These are phyloP conservation scores for Diaporthe longicolla DNA, from an alignment of 2,329 filamentous ascomycete species.

Conservation along the genomic window DNA sequence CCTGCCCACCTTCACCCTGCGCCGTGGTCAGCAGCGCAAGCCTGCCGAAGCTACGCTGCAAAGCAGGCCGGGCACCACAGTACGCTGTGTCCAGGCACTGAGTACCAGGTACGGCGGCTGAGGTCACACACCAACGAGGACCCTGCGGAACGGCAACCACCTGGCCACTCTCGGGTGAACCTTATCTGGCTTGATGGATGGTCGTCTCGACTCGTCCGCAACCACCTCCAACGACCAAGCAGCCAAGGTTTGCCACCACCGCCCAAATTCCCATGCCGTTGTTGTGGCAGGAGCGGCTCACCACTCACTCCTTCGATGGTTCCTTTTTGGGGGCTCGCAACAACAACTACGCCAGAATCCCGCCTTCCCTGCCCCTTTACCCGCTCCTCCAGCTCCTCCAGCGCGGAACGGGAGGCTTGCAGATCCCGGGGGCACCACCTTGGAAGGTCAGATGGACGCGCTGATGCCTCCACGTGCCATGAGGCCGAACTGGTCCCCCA, in stretches of 20 bases:
- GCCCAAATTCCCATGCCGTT: background rate
- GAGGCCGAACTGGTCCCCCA: slow-evolving; percentile 2
- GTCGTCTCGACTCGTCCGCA: slow-evolving; percentile 23
- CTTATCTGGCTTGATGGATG: slow-evolving; percentile 14
- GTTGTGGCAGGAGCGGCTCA: background rate
- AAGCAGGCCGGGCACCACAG: background rate
- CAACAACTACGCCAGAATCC: background rate
- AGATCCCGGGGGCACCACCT: slow-evolving; percentile 8
- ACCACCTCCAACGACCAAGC: background rate
- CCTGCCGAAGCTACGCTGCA: background rate
- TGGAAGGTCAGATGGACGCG: slow-evolving; percentile 20
- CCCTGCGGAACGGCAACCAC: slow-evolving; percentile 19
- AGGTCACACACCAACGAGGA: slow-evolving; percentile 16
- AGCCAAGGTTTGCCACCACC: background rate
- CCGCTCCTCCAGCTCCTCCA: slow-evolving; percentile 22
- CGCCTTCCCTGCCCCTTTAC: background rate
- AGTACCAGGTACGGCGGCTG: background rate
- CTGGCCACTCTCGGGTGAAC: slow-evolving; percentile 17
- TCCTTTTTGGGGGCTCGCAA: background rate
- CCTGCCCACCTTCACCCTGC: too few species aligned
- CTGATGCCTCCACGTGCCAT: slow-evolving; percentile 2
- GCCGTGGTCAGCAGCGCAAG: slow-evolving; percentile 1
- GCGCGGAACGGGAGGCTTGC: slow-evolving; percentile 25
- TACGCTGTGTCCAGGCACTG: background rate
- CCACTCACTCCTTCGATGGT: background rate